Base-by-base conservation (phyloP, 805 yeast species). In the Saccharomycopsis synnaedendra region DNA sequence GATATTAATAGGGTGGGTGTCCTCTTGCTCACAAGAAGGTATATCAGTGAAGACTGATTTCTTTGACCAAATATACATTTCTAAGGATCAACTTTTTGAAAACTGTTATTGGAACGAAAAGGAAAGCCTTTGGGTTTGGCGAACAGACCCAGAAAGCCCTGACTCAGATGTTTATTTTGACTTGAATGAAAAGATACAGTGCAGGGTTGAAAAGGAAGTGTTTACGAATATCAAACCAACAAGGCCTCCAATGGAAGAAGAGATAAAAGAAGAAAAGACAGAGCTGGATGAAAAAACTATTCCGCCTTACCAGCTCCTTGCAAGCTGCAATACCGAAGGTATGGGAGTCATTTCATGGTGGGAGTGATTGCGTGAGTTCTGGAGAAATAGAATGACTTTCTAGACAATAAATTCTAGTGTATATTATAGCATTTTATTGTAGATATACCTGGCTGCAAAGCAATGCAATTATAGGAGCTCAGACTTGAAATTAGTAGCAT, bases 291-390 rank as follows among this genome's bases (percentile, higher is more conserved):
- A 54, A 31, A 58, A 56, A 37, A 57, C 56, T 8, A 8, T n/a
- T n/a, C 93, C 96, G 7, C 87, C 96, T 10, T 89, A 87, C 65
- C 85, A 87, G 6, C 65, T 90, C 31, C 64, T 85, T 32, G 97
- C 90, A 11, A 84, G 95, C 54, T 88, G 97, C 62, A 96, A 88
- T 62, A 79, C 87, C 3, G 96, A 88, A 58, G 98, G 98, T 41
- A 86, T 88, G 94, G 98, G 98, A 4, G 78, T 94, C 56, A 80
- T 86, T 39, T 77, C 89, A 48, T 93, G 98, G 98, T 90, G 98
- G 98, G 94, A 85, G 58, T 80, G 60, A 61, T 11, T 9, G 19
- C 19, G 19, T 19, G 19, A 19, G 19, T 19, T 19, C 19, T 19
- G 1, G 19, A 19, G 19, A 19, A 19, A 19, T 19, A 19, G 19